Conservation (phyloP, 352 stramenopile genomes). For the Pythium rishiriense region DNA sequence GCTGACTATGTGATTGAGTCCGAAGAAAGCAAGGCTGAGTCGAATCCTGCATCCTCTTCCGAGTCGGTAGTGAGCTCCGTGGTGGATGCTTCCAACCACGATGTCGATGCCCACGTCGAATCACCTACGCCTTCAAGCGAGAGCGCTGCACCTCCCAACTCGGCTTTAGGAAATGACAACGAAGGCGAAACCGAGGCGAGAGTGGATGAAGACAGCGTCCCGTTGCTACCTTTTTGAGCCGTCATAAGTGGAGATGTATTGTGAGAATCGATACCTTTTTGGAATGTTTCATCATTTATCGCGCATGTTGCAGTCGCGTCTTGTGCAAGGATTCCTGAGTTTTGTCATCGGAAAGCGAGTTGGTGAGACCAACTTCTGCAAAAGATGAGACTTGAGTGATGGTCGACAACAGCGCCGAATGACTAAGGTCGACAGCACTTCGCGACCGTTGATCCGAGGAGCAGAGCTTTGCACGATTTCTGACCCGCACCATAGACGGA, state of each 20-base stretch:
- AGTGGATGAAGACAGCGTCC: background rate
- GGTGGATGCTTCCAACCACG: background rate
- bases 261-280: too few relatives aligned
- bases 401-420: too few relatives aligned
- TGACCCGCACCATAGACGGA: conserved; percentile 1
- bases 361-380: too few relatives aligned
- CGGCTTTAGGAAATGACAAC: background rate
- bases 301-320: too few relatives aligned
- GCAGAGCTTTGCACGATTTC: background rate
- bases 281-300: too few relatives aligned
- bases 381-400: too few relatives aligned
- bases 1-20: conserved; percentile 7
- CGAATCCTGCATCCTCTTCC: background rate
- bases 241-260: too few relatives aligned
- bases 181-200: background rate
- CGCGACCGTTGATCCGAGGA: background rate
- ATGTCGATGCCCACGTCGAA: conserved; percentile 5
- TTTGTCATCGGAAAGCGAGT: too few relatives aligned
- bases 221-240: conserved; percentile 9
- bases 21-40: background rate
- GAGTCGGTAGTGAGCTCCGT: background rate
- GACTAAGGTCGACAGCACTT: background rate
- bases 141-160: background rate
- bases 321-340: too few relatives aligned
- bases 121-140: background rate